Conservation (phyloP, 2,329 filamentous ascomycete species). For the Diplodia sapinea region DNA sequence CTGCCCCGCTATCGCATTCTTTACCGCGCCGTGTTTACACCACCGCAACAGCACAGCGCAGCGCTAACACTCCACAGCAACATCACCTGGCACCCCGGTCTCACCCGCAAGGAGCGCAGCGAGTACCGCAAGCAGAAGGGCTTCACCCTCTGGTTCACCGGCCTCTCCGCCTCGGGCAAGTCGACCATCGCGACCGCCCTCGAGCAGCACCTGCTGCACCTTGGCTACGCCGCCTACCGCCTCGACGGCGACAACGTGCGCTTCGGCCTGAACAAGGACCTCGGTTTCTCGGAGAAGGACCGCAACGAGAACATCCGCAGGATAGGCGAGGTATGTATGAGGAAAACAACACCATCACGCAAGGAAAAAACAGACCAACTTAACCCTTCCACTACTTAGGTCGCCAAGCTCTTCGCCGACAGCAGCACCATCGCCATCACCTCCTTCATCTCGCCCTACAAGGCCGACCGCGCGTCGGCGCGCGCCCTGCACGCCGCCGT, state of each 20-base stretch:
- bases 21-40: neutral
- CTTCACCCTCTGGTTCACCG: conserved; percentile 97
- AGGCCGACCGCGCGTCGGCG: conserved; percentile 81
- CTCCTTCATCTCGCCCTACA: conserved; percentile 96
- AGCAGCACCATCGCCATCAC: conserved; percentile 85
- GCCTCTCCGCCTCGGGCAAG: conserved; percentile 94
- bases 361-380: too few species aligned
- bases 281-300: conserved; percentile 91
- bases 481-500: conserved; percentile 76
- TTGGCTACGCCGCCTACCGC: conserved; percentile 82
- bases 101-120: conserved; percentile 78
- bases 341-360: neutral
- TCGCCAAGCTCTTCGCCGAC: conserved; percentile 96
- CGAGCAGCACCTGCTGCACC: conserved; percentile 93
- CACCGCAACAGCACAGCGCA: neutral
- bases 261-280: conserved; percentile 96
- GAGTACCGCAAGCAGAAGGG: conserved; percentile 79
- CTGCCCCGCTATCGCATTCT: conserved; percentile 19
- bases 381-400: conserved; percentile 52
- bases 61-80: conserved; percentile 62
- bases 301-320: conserved; percentile 97
- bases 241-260: conserved; percentile 98
- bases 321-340: conserved; percentile 72
- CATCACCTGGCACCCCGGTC: conserved; percentile 87
- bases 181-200: conserved; percentile 96